Conservation (phyloP, 2,329 filamentous ascomycete species). For the Diaporthe sp. region DNA sequence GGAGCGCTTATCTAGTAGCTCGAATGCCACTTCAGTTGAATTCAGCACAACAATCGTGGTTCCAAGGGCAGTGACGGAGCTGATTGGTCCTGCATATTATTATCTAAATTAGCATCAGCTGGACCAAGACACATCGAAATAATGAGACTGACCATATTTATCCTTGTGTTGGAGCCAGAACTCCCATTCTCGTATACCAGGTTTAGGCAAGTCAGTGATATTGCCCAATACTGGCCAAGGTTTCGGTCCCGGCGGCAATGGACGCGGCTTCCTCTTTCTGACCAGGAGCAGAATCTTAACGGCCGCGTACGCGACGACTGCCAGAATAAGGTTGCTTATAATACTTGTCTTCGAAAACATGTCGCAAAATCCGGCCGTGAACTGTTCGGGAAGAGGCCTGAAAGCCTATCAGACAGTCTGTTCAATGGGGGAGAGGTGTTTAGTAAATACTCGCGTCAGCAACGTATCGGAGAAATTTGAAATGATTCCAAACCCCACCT, state of each 20-base stretch:
- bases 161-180: constrained; percentile 25
- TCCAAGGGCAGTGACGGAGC: constrained; percentile 22
- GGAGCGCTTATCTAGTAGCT: constrained; percentile 24
- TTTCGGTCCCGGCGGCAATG: constrained; percentile 25
- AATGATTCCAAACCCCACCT: neutral
- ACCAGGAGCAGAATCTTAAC: neutral
- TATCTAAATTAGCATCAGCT: neutral
- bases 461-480: neutral
- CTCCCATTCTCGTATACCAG: constrained; percentile 18
- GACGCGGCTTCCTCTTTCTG: neutral
- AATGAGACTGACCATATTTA: neutral
- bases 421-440: neutral
- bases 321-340: constrained; percentile 4
- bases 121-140: neutral
- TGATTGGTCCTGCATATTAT: constrained; percentile 17
- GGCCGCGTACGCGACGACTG: neutral
- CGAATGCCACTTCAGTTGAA: neutral
- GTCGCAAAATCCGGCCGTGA: neutral
- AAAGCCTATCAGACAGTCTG: neutral
- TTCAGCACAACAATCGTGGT: constrained; percentile 20
- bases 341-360: constrained; percentile 1
- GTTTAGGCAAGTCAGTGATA: constrained; percentile 2
- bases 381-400: neutral
- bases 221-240: constrained; percentile 23
- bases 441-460: neutral